phyloP scores from a whole-genome alignment of 2,329 filamentous ascomycete species.

The Hypoxylon sp. region DNA sequence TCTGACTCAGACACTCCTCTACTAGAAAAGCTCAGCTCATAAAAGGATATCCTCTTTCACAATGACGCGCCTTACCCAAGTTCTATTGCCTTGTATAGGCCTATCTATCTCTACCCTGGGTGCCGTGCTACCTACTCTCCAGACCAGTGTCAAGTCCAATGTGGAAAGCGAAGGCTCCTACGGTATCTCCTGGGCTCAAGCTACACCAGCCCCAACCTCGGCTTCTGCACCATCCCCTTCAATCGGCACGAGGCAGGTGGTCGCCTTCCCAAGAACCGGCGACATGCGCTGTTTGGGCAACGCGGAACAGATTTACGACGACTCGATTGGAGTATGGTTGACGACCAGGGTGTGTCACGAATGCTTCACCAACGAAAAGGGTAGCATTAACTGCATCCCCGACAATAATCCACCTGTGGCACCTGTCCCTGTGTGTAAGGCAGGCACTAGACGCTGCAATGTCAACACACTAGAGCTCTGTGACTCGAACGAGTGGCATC shows the following conservation, averaged over 20 bases:
- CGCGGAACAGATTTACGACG: neutral
- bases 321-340: neutral
- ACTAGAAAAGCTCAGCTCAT: no score
- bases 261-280: no score
- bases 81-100: neutral
- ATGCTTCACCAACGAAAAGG: neutral
- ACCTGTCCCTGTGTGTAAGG: neutral
- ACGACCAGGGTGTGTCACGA: neutral
- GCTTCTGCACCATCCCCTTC: no score
- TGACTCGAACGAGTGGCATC: neutral
- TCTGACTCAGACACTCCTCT: no score
- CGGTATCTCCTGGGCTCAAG: no score
- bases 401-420: neutral
- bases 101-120: slow-evolving; percentile 4
- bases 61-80: slow-evolving; percentile 3
- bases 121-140: neutral
- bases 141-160: neutral
- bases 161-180: no score
- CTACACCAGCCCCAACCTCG: no score
- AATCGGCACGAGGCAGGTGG: no score
- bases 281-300: slow-evolving; percentile 2
- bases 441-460: slow-evolving; percentile 2
- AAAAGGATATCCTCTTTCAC: neutral
- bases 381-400: neutral
- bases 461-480: slow-evolving; percentile 11